Percentiles rank a stretch among this genome's conserved stretches.
Evolutionary conservation across 78 protist genomes (phyloP).

Genomic region (Salpingoeca rosetta): DNA sequence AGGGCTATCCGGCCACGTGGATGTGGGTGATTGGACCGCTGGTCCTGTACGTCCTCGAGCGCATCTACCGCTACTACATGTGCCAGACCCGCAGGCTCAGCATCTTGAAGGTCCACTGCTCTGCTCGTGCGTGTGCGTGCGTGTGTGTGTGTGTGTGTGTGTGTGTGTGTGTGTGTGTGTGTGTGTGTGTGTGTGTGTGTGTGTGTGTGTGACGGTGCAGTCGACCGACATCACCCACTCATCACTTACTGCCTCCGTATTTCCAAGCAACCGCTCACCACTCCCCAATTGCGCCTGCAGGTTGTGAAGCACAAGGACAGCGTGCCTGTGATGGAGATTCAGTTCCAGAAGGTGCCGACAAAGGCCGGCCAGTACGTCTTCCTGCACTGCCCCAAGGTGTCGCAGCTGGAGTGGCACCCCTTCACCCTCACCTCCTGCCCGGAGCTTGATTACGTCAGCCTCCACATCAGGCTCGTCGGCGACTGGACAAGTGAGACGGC

Average conservation of each 20-base stretch:
- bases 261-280: no score
- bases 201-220: no score
- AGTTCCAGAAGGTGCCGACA: constrained; percentile 35
- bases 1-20: constrained; percentile 28
- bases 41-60: constrained; percentile 60
- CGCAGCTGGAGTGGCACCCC: constrained; percentile 76
- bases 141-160: no score
- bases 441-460: constrained; percentile 53
- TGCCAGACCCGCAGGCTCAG: not conserved
- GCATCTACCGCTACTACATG: constrained; percentile 47
- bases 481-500: constrained; percentile 24
- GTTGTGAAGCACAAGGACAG: constrained; percentile 57
- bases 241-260: no score
- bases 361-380: constrained; percentile 80
- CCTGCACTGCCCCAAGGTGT: constrained; percentile 61
- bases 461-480: constrained; percentile 64
- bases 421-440: constrained; percentile 84
- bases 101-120: constrained; percentile 6
- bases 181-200: no score
- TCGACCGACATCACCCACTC: no score
- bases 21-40: constrained; percentile 66
- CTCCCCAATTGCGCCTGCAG: constrained; percentile 11
- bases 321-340: constrained; percentile 58
- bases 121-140: not conserved
- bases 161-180: no score